Conservation (phyloP, 805 yeast species). For the Teunomyces funiuensis region DNA sequence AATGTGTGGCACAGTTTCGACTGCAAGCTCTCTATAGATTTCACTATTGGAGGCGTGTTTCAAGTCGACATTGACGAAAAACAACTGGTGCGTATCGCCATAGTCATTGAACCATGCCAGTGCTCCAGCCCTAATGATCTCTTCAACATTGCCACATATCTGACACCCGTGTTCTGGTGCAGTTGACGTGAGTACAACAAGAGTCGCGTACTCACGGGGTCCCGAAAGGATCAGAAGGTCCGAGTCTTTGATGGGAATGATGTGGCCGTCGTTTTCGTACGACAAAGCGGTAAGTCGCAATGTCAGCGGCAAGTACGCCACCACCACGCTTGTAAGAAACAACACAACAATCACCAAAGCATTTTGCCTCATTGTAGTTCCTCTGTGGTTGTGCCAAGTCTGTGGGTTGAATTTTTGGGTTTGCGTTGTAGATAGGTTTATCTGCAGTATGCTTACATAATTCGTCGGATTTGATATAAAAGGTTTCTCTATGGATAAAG, state of each 20-base stretch:
- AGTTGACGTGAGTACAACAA: constrained; percentile 55
- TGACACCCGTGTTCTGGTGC: constrained; percentile 44
- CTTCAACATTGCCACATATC: constrained; percentile 46
- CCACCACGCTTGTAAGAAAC: neutral
- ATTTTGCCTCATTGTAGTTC: neutral
- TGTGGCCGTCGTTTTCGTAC: constrained; percentile 20
- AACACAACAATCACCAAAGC: neutral
- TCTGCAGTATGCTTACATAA: too few species aligned
- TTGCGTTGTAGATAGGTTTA: too few species aligned
- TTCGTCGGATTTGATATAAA: too few species aligned
- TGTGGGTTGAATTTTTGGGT: too few species aligned
- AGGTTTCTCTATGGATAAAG: neutral
- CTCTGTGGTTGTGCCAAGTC: too few species aligned
- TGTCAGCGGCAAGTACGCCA: neutral
- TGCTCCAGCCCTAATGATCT: constrained; percentile 42
- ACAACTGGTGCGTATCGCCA: constrained; percentile 38
- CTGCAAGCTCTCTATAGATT: constrained; percentile 39
- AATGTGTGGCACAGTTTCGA: constrained; percentile 61
- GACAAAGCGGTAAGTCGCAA: neutral
- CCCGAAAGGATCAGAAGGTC: constrained; percentile 47
- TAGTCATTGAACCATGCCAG: constrained; percentile 45
- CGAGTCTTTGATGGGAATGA: constrained; percentile 43
- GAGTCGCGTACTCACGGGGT: constrained; percentile 49
- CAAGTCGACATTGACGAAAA: constrained; percentile 54
- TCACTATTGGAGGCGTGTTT: constrained; percentile 37